Percentiles rank a stretch among this genome's conserved stretches.
Conservation (phyloP, 1,284 basidiomycete genomes). For the Fomitopsis betulina region DNA sequence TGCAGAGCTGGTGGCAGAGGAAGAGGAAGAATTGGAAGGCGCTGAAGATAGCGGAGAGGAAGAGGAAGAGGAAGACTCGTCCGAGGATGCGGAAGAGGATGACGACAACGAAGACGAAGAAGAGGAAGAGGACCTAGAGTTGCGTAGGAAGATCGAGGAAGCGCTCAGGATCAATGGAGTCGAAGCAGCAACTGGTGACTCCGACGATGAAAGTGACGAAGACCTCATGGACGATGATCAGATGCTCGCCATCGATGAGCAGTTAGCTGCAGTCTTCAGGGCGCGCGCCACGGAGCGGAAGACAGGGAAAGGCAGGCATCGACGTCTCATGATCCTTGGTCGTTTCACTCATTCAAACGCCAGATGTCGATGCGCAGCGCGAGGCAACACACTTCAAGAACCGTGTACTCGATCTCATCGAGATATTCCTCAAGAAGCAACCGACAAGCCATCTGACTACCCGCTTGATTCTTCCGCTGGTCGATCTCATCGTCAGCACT, state of each 20-base stretch:
- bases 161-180: slow-evolving; percentile 75
- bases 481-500: slow-evolving; percentile 65
- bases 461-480: slow-evolving; percentile 70
- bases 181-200: slow-evolving; percentile 47
- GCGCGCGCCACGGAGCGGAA: slow-evolving; percentile 60
- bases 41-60: slow-evolving; percentile 35
- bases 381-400: slow-evolving; percentile 94
- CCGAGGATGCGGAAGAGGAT: slow-evolving; percentile 45
- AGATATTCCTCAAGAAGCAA: slow-evolving; percentile 78
- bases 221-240: slow-evolving; percentile 93
- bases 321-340: background rate
- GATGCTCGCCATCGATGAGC: slow-evolving; percentile 95
- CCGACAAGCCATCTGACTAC: slow-evolving; percentile 63
- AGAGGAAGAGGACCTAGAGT: slow-evolving; percentile 62
- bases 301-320: slow-evolving; percentile 51
- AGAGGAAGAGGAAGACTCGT: slow-evolving; percentile 24
- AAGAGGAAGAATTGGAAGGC: slow-evolving; percentile 39
- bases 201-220: slow-evolving; percentile 47
- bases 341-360: background rate
- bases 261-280: slow-evolving; percentile 87
- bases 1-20: slow-evolving; percentile 45
- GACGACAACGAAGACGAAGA: slow-evolving; percentile 41
- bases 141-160: slow-evolving; percentile 74
- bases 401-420: slow-evolving; percentile 89
- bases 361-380: slow-evolving; percentile 64